phyloP scores from a whole-genome alignment of 441 rosid genomes.

The Sinapis alba region DNA sequence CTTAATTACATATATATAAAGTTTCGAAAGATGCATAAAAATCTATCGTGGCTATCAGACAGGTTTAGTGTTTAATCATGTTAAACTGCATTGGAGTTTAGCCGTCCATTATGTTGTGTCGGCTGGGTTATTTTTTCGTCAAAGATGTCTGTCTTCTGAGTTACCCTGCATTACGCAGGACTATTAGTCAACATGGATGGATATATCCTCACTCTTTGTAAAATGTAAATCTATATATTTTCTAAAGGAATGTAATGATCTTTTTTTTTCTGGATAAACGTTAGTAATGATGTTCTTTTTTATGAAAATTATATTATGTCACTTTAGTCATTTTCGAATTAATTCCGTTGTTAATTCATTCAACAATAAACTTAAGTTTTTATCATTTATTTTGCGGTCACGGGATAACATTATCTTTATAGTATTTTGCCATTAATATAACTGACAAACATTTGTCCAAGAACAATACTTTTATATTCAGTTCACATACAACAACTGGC shows the following conservation, averaged over 20 bases:
- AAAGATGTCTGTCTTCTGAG: not conserved
- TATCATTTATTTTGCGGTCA: conserved; percentile 5
- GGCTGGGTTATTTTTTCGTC: not conserved
- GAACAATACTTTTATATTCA: conserved; percentile 1
- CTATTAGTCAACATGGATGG: not conserved
- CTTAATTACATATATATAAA: not conserved
- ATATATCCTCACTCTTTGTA: not conserved
- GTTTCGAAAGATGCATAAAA: not conserved
- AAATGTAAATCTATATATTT: not conserved
- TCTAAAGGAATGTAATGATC: not conserved
- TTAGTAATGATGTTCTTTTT: not conserved
- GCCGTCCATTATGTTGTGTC: not conserved
- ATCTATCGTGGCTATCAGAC: not conserved
- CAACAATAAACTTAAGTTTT: not conserved
- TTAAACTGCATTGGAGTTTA: not conserved
- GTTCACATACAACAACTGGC: conserved; percentile 33
- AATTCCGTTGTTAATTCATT: not conserved
- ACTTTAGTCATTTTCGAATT: conserved; percentile 18
- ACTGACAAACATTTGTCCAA: conserved; percentile 22
- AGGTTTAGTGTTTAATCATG: not conserved
- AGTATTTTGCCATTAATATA: not conserved
- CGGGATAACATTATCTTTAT: conserved; percentile 5
- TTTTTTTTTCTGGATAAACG: not conserved
- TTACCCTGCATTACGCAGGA: not conserved
- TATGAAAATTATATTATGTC: not conserved